phyloP scores from a whole-genome alignment of 2,329 filamentous ascomycete genomes.

The Aspergillus sp. region DNA sequence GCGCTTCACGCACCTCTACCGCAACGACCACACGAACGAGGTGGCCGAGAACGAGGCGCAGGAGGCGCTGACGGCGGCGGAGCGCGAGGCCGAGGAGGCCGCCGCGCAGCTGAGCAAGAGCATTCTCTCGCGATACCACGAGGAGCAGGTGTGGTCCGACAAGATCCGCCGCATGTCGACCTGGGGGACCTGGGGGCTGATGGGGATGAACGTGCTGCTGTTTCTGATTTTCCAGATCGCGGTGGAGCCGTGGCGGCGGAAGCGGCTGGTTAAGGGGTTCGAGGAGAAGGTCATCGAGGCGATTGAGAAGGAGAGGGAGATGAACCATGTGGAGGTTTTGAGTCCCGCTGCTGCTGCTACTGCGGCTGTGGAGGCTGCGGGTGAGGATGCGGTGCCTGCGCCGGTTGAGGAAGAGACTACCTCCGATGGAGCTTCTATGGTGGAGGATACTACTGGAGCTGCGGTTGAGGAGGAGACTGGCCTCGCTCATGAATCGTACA shows the following conservation, averaged over 20 bases:
- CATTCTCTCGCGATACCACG: slow-evolving; percentile 90
- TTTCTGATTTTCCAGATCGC: slow-evolving; percentile 84
- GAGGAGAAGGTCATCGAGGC: slow-evolving; percentile 72
- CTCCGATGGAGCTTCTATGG: slow-evolving; percentile 1
- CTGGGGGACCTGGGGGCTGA: slow-evolving; percentile 97
- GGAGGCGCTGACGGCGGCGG: slow-evolving; percentile 68
- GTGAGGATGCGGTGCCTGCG: background rate
- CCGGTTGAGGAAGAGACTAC: background rate
- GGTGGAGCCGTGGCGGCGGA: slow-evolving; percentile 87
- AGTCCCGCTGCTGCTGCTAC: background rate
- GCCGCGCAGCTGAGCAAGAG: slow-evolving; percentile 72
- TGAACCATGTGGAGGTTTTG: slow-evolving; percentile 16
- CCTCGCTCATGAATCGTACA: slow-evolving; percentile 16
- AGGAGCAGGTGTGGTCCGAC: slow-evolving; percentile 99
- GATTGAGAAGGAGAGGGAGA: slow-evolving; percentile 64
- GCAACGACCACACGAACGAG: slow-evolving; percentile 90
- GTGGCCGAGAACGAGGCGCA: slow-evolving; percentile 73
- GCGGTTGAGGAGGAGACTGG: background rate
- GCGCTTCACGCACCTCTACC: slow-evolving; percentile 88
- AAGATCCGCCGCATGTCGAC: slow-evolving; percentile 94
- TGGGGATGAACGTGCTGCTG: slow-evolving; percentile 91
- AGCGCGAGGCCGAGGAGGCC: slow-evolving; percentile 76
- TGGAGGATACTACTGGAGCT: slow-evolving; percentile 1
- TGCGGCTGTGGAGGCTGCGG: background rate
- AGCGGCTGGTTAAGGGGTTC: slow-evolving; percentile 75